Evolutionary conservation across 176 grass and related monocot species (phyloP).

Genomic region (Zizania latifolia): DNA sequence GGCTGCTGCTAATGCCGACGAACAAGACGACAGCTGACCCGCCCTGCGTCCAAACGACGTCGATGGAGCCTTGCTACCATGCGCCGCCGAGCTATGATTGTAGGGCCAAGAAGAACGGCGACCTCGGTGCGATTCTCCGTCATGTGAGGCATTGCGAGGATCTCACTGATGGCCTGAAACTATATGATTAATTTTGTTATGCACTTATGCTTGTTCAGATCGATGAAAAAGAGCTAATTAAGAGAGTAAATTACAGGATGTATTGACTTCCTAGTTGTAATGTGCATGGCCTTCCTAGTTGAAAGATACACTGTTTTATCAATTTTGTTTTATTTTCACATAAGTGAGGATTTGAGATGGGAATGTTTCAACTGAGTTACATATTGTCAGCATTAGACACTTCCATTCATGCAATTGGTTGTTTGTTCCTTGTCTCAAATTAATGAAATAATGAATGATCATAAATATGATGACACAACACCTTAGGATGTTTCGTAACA

Average conservation of each 20-base stretch:
- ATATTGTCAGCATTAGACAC: not conserved
- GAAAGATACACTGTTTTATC: too few relatives aligned
- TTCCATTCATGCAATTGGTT: not conserved
- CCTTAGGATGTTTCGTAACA: not conserved
- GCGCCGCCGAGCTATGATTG: slow-evolving; percentile 57
- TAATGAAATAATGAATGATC: not conserved
- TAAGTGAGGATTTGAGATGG: not conserved
- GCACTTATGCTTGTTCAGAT: not conserved
- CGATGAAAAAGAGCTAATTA: too few relatives aligned
- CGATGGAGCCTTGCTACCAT: slow-evolving; percentile 79
- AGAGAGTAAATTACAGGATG: too few relatives aligned
- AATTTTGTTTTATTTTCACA: too few relatives aligned
- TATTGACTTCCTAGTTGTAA: too few relatives aligned
- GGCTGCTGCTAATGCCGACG: slow-evolving; percentile 36
- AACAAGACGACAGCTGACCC: slow-evolving; percentile 26
- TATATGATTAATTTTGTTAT: slow-evolving; percentile 36
- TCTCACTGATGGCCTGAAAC: slow-evolving; percentile 41
- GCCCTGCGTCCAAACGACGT: slow-evolving; percentile 44
- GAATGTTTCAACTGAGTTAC: not conserved
- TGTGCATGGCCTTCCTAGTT: too few relatives aligned
- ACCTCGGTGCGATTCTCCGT: slow-evolving; percentile 31
- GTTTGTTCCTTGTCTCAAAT: too few relatives aligned
- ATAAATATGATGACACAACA: not conserved
- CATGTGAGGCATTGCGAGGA: slow-evolving; percentile 65
- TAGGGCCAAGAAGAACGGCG: slow-evolving; percentile 42